Evolutionary conservation across 2,329 filamentous ascomycete genomes (phyloP).

Genomic region (Sporothrix schenckii): DNA sequence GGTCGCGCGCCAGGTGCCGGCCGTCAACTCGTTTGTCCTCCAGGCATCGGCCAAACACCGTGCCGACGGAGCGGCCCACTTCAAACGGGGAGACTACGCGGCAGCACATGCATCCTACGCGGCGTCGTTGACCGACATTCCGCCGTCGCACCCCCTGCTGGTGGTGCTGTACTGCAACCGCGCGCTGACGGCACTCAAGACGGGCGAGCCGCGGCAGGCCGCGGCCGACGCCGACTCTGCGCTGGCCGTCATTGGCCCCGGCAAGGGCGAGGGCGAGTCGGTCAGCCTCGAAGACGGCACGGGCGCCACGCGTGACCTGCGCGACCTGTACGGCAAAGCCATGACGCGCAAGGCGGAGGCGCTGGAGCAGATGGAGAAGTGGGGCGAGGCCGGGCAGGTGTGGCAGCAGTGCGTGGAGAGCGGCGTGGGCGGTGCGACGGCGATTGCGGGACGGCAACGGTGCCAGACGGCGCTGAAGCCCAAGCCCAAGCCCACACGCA

Average conservation of each 20-base stretch:
- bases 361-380: constrained; percentile 92
- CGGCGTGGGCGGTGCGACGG: constrained; percentile 81
- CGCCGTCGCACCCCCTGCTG: constrained; percentile 75
- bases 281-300: constrained; percentile 68
- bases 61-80: constrained; percentile 79
- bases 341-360: constrained; percentile 94
- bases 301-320: constrained; percentile 78
- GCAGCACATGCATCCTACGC: constrained; percentile 83
- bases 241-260: constrained; percentile 75
- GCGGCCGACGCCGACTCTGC: constrained; percentile 82
- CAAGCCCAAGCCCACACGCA: constrained; percentile 49
- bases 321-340: constrained; percentile 90
- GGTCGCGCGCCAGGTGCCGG: constrained; percentile 64
- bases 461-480: constrained; percentile 85
- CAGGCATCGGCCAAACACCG: constrained; percentile 78
- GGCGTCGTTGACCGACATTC: constrained; percentile 72
- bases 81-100: constrained; percentile 91
- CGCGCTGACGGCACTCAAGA: constrained; percentile 86
- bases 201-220: constrained; percentile 85
- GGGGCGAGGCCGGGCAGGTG: constrained; percentile 76
- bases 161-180: constrained; percentile 93
- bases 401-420: constrained; percentile 85
- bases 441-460: constrained; percentile 81
- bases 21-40: constrained; percentile 69
- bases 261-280: constrained; percentile 76